A percentile compares a stretch with the other conserved stretches of the same genome.
Evolutionary conservation across 495 filamentous ascomycete genomes (phyloP).

Genomic region (Sphaerosporella brunnea): DNA sequence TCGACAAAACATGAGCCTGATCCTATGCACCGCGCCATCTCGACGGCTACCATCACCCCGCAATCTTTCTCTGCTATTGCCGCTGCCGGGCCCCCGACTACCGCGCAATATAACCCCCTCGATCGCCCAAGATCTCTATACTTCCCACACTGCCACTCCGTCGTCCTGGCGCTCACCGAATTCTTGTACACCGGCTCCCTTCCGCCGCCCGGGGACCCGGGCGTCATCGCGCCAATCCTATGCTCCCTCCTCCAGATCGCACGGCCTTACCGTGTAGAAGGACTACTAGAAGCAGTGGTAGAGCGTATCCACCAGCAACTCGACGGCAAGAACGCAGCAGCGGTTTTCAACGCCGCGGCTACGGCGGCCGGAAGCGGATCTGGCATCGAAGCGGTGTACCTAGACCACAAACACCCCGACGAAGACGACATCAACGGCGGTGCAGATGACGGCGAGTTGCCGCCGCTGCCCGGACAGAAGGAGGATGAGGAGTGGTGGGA

Average conservation of each 20-base stretch:
- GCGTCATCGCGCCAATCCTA: constrained; percentile 90
- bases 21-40: constrained; percentile 24
- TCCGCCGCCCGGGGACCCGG: constrained; percentile 49
- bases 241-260: constrained; percentile 90
- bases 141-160: constrained; percentile 78
- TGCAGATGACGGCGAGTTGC: constrained; percentile 13
- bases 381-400: constrained; percentile 9
- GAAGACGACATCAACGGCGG: constrained; percentile 5
- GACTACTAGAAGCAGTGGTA: constrained; percentile 76
- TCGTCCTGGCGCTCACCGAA: constrained; percentile 69
- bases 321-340: constrained; percentile 82
- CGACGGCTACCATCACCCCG: constrained; percentile 20
- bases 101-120: constrained; percentile 25
- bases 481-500: constrained; percentile 64
- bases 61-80: constrained; percentile 32
- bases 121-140: constrained; percentile 67
- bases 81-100: constrained; percentile 27
- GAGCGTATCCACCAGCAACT: constrained; percentile 80
- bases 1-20: constrained; percentile 27
- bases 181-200: constrained; percentile 85
- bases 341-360: constrained; percentile 93
- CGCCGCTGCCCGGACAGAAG: constrained; percentile 8
- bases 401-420: constrained; percentile 4
- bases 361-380: constrained; percentile 88
- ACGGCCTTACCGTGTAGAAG: constrained; percentile 80